Conservation (phyloP, 306 rosid genomes). For the Clitoria ternatea region DNA sequence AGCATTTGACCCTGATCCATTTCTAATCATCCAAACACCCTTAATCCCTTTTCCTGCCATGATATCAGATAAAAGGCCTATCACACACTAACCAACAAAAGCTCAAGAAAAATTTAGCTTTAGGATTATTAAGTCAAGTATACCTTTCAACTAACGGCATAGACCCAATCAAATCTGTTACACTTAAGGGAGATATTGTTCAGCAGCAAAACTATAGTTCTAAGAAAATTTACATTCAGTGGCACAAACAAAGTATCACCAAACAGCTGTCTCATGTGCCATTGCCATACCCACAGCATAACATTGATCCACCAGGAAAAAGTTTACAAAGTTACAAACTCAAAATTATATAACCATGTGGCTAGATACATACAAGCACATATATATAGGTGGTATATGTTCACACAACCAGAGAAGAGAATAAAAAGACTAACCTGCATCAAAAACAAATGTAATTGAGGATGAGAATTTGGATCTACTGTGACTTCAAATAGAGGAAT, state of each 20-base stretch:
- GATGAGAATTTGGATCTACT: constrained; percentile 77
- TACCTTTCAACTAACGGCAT: not conserved
- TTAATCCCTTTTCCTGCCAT: not conserved
- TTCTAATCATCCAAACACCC: not conserved
- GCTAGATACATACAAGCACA: constrained; percentile 3
- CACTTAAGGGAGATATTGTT: not conserved
- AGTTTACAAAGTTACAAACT: not conserved
- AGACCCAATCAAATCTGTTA: constrained; percentile 1
- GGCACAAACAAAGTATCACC: not conserved
- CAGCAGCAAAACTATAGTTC: not conserved
- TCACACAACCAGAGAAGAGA: not conserved
- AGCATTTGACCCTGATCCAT: not conserved
- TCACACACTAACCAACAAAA: not conserved
- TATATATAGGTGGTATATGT: not conserved
- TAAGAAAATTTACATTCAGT: not conserved
- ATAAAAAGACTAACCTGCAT: constrained; percentile 49
- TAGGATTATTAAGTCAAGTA: not conserved
- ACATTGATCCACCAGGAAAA: not conserved
- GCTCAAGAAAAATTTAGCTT: not conserved
- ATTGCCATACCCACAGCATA: not conserved
- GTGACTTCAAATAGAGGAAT: constrained; percentile 84
- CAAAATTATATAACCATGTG: not conserved
- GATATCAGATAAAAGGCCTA: not conserved
- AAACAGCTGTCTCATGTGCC: not conserved
- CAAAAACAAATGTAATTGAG: constrained; percentile 81